These are phyloP conservation scores for Chrysosporium queenslandicum DNA, from an alignment of 2,329 filamentous ascomycete genomes.

Conservation along the genomic window DNA sequence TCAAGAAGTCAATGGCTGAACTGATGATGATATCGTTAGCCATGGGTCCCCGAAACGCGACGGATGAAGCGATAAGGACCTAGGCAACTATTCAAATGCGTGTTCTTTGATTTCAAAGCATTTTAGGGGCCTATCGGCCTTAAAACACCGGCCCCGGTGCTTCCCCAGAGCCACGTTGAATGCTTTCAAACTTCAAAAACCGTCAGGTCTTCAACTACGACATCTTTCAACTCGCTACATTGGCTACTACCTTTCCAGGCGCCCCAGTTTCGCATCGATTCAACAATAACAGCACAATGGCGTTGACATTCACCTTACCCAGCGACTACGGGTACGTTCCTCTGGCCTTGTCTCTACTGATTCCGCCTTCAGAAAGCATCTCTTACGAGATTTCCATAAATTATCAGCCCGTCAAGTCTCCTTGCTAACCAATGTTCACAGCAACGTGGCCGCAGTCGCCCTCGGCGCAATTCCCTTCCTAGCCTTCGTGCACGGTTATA, in stretches of 20 bases:
- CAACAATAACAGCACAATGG: too few species aligned
- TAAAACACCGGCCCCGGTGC: too few species aligned
- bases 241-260: too few species aligned
- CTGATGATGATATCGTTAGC: too few species aligned
- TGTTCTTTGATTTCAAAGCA: background rate
- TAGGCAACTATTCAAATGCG: background rate
- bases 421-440: slow-evolving; percentile 22
- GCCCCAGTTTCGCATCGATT: too few species aligned
- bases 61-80: too few species aligned
- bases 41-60: too few species aligned
- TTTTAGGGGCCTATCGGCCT: background rate
- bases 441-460: slow-evolving; percentile 47
- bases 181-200: background rate
- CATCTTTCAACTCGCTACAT: too few species aligned
- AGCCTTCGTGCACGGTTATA: slow-evolving; percentile 41
- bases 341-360: background rate
- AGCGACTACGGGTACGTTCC: slow-evolving; percentile 40
- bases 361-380: background rate
- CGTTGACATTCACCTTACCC: slow-evolving; percentile 38
- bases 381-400: background rate
- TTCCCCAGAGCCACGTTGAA: too few species aligned
- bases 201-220: background rate
- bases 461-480: slow-evolving; percentile 47
- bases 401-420: too few species aligned
- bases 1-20: too few species aligned